Percentiles rank a stretch among this genome's conserved stretches.
These are phyloP conservation scores for Trichosporon inkin DNA, from an alignment of 1,284 basidiomycete species.

Conservation along the genomic window DNA sequence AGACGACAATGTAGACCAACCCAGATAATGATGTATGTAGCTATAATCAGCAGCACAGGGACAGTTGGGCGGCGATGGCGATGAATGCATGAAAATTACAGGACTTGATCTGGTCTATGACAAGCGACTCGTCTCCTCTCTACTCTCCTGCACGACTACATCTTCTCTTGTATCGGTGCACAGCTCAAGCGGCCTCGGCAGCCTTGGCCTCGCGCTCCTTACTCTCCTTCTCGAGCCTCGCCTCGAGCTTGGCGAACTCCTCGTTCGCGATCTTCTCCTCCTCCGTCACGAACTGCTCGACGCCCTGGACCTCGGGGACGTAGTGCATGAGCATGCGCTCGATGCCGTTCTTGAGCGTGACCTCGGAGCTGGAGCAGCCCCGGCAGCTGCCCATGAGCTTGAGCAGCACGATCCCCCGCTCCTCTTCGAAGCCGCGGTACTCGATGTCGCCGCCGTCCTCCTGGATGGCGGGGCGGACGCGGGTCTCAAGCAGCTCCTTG, in stretches of 20 bases:
- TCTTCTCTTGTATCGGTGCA: neutral
- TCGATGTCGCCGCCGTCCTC: slow-evolving; percentile 57
- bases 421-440: slow-evolving; percentile 56
- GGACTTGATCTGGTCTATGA: slow-evolving; percentile 8
- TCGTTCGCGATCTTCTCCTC: slow-evolving; percentile 83
- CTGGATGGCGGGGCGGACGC: slow-evolving; percentile 94
- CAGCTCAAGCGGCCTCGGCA: slow-evolving; percentile 28
- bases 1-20: slow-evolving; percentile 5
- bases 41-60: slow-evolving; percentile 9
- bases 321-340: slow-evolving; percentile 99
- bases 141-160: neutral
- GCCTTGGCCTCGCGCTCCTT: slow-evolving; percentile 32
- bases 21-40: slow-evolving; percentile 15
- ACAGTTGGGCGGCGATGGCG: neutral
- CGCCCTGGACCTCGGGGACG: slow-evolving; percentile 94
- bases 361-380: slow-evolving; percentile 86
- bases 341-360: slow-evolving; percentile 92
- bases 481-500: slow-evolving; percentile 91
- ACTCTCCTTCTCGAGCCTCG: slow-evolving; percentile 60
- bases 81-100: slow-evolving; percentile 6
- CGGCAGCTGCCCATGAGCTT: slow-evolving; percentile 95
- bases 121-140: neutral
- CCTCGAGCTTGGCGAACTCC: slow-evolving; percentile 89
- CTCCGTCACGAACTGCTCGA: slow-evolving; percentile 88
- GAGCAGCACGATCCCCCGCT: slow-evolving; percentile 59